Evolutionary conservation across 2,329 filamentous ascomycete genomes (phyloP), one percentile per base, ranked within the genome.

Genomic region (Claviceps sp.): DNA sequence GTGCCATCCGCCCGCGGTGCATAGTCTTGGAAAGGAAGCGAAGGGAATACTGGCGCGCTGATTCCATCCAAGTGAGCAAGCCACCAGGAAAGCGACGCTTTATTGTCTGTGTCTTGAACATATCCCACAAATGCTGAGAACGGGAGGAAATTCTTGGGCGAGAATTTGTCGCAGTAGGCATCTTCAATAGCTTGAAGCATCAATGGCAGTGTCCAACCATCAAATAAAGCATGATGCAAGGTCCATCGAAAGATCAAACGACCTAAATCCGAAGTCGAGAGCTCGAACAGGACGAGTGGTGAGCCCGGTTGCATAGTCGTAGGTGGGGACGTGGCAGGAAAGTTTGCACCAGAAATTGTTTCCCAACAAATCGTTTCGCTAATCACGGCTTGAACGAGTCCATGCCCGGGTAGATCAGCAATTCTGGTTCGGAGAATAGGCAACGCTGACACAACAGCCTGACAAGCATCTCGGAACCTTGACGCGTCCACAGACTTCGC

Each of bases 191-290:
- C 64, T 2, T 71, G 57, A 3, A 72, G 55, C 2, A 68, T 68
- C 63, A 73, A 68, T 1, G 67, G 70, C 68, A 74, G 72, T 9
- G 74, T 53, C 55, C 53, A 56, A 11, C 53, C 75, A 45, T 79
- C 76, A 50, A 78, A 78, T 0, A 77, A 59, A 7, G 71, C 71
- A 52, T 78, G 76, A 53, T 77, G 74, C 58, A 73, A 68, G 0
- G 45, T 52, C 47, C 47, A 20, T 6, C 44, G 70, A 71, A 57
- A 71, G 60, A 29, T 29, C 26, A 29, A 29, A n/a, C 74, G 64
- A 52, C 74, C 68, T 52, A 68, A 59, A 8, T 6, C 53, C 47
- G 58, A 59, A 26, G 53, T 4, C 61, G 57, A 23, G 65, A 60
- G 3, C 56, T 57, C 7, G 74, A 59, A 3, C 64, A 68, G 49